Conservation (phyloP, 306 rosid genomes). For the Mucuna pruriens region DNA sequence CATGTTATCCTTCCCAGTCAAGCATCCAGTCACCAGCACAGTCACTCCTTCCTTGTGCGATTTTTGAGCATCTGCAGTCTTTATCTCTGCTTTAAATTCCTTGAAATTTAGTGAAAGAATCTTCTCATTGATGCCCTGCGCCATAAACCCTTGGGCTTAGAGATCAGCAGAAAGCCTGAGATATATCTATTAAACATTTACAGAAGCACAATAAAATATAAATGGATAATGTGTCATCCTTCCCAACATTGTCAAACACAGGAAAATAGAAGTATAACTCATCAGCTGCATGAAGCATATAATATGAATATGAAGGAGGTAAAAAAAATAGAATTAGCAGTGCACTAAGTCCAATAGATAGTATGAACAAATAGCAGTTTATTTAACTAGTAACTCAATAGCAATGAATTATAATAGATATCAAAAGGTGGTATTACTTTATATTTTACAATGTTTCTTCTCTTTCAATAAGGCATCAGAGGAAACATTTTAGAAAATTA, state of each 20-base stretch:
- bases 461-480: not conserved
- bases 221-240: slow-evolving; percentile 2
- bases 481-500: not conserved
- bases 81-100: slow-evolving; percentile 69
- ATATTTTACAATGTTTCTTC: slow-evolving; percentile 5
- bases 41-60: slow-evolving; percentile 70
- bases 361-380: slow-evolving; percentile 12
- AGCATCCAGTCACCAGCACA: slow-evolving; percentile 80
- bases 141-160: slow-evolving; percentile 34
- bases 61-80: slow-evolving; percentile 80
- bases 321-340: not conserved
- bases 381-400: not conserved
- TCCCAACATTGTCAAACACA: slow-evolving; percentile 8
- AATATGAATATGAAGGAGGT: not conserved
- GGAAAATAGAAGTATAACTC: not conserved
- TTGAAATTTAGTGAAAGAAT: slow-evolving; percentile 69
- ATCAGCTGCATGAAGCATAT: not conserved
- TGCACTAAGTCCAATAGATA: not conserved
- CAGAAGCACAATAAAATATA: slow-evolving; percentile 26
- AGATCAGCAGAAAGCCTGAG: not conserved
- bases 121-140: slow-evolving; percentile 76
- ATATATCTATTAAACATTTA: not conserved
- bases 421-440: not conserved
- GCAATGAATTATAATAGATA: slow-evolving; percentile 23
- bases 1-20: slow-evolving; percentile 74